Evolutionary conservation across 768 basidiomycete species (phyloP).

Genomic region (Hygrocybe coccinea): DNA sequence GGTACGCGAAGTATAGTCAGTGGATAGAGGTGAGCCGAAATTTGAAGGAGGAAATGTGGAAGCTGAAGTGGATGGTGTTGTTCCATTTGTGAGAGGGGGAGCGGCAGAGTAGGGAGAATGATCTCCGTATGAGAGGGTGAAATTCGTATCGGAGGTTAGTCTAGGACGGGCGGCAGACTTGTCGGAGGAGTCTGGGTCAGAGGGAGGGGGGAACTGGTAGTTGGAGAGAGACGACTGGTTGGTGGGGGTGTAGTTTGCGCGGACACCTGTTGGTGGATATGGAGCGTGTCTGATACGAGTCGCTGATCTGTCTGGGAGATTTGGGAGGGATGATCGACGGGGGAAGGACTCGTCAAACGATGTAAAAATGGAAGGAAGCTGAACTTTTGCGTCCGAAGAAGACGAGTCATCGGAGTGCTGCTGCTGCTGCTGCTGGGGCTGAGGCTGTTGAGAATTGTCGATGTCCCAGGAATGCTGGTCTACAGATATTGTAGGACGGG

Average conservation of each 20-base stretch:
- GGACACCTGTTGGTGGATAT: constrained; percentile 47
- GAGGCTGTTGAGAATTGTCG: constrained; percentile 21
- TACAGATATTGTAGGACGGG: constrained; percentile 28
- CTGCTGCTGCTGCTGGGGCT: constrained; percentile 22
- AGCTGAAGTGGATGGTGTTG: background rate
- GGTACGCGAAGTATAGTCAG: constrained; percentile 45
- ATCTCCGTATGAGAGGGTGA: background rate
- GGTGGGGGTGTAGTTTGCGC: constrained; percentile 44
- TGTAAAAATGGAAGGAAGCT: constrained; percentile 71
- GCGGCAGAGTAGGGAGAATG: constrained; percentile 1
- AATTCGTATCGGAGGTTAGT: constrained; percentile 11
- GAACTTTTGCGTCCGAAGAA: constrained; percentile 49
- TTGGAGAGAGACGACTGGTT: constrained; percentile 30
- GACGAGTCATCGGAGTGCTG: constrained; percentile 36
- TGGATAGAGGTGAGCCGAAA: constrained; percentile 70
- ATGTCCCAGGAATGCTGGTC: constrained; percentile 22
- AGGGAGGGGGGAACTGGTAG: constrained; percentile 37
- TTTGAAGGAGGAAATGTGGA: constrained; percentile 30
- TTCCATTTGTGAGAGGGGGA: constrained; percentile 2
- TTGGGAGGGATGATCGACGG: constrained; percentile 63
- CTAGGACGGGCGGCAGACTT: constrained; percentile 30
- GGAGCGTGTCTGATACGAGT: constrained; percentile 51
- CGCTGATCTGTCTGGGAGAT: constrained; percentile 44
- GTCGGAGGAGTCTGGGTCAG: constrained; percentile 28
- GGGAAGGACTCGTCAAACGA: constrained; percentile 59